A percentile compares a stretch with the other conserved stretches of the same genome.
phyloP scores from a whole-genome alignment of 768 basidiomycete genomes.

The Naganishia vaughanmartiniae region DNA sequence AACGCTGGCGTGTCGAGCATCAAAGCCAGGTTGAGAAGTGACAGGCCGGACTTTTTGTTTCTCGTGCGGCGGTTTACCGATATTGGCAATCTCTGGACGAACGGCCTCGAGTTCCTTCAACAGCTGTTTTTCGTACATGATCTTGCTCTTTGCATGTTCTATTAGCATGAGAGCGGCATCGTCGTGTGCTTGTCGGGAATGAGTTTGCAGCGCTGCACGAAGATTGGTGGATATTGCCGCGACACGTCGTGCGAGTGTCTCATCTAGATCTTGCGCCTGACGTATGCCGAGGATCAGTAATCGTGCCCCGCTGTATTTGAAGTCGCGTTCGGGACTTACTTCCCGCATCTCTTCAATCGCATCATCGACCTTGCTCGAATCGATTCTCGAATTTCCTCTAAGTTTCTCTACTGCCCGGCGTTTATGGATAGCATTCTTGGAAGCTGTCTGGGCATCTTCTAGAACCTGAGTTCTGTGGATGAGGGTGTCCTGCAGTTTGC shows the following conservation, averaged over 20 bases:
- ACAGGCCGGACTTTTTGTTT: slow-evolving; percentile 18
- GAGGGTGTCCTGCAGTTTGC: slow-evolving; percentile 59
- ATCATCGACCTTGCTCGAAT: slow-evolving; percentile 59
- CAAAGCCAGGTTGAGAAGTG: slow-evolving; percentile 39
- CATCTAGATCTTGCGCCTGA: slow-evolving; percentile 87
- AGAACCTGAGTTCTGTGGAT: slow-evolving; percentile 83
- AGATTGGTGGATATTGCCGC: slow-evolving; percentile 91
- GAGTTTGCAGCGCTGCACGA: slow-evolving; percentile 76
- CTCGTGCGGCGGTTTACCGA: slow-evolving; percentile 43
- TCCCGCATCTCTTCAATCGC: slow-evolving; percentile 50
- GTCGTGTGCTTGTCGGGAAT: slow-evolving; percentile 82
- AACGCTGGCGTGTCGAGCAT: slow-evolving; percentile 46
- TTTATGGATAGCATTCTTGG: slow-evolving; percentile 89
- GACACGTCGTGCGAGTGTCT: slow-evolving; percentile 75
- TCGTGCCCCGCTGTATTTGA: not conserved
- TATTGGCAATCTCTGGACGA: slow-evolving; percentile 63
- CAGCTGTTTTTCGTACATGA: slow-evolving; percentile 86
- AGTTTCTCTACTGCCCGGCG: slow-evolving; percentile 71
- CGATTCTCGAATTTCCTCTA: slow-evolving; percentile 60
- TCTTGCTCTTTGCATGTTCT: slow-evolving; percentile 85
- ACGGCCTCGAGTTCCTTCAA: slow-evolving; percentile 84
- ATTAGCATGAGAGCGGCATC: slow-evolving; percentile 86
- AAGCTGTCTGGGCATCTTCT: slow-evolving; percentile 90
- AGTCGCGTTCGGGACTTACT: slow-evolving; percentile 30
- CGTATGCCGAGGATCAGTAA: not conserved